Base-by-base conservation (phyloP, 805 yeast genomes). In the Saccharomycopsis schoenii region DNA sequence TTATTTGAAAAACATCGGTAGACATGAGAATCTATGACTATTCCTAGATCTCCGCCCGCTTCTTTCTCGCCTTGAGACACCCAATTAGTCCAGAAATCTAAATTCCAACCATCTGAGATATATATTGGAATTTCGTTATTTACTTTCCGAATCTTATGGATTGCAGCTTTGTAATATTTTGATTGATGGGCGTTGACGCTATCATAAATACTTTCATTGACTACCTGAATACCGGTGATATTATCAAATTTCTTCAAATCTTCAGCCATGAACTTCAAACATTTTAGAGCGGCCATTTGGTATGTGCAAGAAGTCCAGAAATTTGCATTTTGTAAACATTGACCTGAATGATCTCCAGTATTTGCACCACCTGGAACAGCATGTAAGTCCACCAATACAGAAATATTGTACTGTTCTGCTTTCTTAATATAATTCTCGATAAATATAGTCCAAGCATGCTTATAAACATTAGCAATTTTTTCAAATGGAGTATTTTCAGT, bases 81-180 rank as follows among this genome's bases (percentile, higher is more conserved):
- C 85, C 87, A 88, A 63, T 83, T 75, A 25, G 79, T 84, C 89
- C 91, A 89, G 69, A 83, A 88, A 65, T 81, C 80, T 4, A 94
- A 81, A 85, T 90, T 86, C 98, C 98, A 94, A 2, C 96, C 96
- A 70, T 93, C 98, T 1, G 97, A 89, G 41, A 93, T 87, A 17
- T 88, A 74, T 5, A 93, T 76, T 0, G 97, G 97, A 40, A 90
- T 72, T 1, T 72, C 72, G 1, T 71, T 56, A 68, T 89, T 86
- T 15, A 77, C 74, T 21, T 72, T 69, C 37, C 93, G 76, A 52
- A 93, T 85, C 50, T 79, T 77, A 40, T 76, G 75, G 42, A 83
- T 74, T 0, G 96, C 96, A 19, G 80, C 79, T 10, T 77, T 67
- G 69, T 92, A 92, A 71, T 85, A 93, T 3, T 71, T 68, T 64